Evolutionary conservation across 2,329 filamentous ascomycete species (phyloP).

Genomic region (Cytospora leucostoma): DNA sequence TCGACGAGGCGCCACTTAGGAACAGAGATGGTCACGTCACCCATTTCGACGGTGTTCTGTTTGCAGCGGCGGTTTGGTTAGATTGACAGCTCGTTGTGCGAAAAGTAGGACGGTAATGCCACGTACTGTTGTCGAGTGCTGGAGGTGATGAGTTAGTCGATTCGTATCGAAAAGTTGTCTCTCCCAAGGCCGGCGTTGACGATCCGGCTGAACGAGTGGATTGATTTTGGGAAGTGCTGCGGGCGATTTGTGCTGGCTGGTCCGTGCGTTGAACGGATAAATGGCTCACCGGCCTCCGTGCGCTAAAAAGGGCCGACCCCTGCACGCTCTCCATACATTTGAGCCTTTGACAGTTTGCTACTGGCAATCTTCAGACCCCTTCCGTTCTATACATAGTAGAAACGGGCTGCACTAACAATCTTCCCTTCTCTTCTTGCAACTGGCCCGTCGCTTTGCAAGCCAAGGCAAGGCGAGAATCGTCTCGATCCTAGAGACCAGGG

Average conservation of each 20-base stretch:
- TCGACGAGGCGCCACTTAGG: slow-evolving; percentile 95
- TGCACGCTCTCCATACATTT: neutral
- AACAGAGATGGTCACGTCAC: slow-evolving; percentile 78
- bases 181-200: slow-evolving; percentile 22
- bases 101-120: slow-evolving; percentile 10
- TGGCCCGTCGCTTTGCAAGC: too few species aligned
- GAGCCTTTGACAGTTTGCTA: neutral
- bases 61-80: slow-evolving; percentile 32
- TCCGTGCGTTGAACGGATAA: slow-evolving; percentile 18
- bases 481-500: too few species aligned
- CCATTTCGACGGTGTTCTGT: slow-evolving; percentile 70
- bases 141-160: slow-evolving; percentile 23
- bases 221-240: slow-evolving; percentile 17
- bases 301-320: neutral
- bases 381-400: neutral
- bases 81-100: slow-evolving; percentile 26
- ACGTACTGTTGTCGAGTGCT: slow-evolving; percentile 22
- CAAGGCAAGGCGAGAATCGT: too few species aligned
- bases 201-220: slow-evolving; percentile 17
- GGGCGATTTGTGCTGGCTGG: slow-evolving; percentile 16
- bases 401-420: too few species aligned
- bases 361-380: neutral
- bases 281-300: slow-evolving; percentile 11
- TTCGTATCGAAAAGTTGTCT: slow-evolving; percentile 19
- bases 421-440: too few species aligned